Base-by-base conservation (phyloP, 768 basidiomycete genomes). In the Pleurotus platypus region DNA sequence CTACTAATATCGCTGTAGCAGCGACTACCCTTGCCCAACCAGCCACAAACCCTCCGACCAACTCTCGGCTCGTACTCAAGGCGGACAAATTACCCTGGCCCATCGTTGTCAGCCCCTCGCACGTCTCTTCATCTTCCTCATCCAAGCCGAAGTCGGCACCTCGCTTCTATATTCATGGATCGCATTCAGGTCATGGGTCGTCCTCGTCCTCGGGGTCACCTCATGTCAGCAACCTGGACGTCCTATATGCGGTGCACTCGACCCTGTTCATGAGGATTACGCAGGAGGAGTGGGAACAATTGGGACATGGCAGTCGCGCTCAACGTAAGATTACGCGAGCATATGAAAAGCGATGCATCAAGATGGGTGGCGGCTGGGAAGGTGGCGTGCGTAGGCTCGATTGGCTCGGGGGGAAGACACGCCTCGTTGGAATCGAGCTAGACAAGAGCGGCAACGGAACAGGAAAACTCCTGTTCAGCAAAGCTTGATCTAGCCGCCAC, bases 321-420 rank as follows among this genome's bases (percentile, higher is more conserved):
- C 86, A 88, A 65, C 77, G 83, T 49, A 81, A 79, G 60, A 78
- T 84, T 15, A 76, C 84, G 15, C 74, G 74, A 24, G 84, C 85
- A 35, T 89, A 87, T 62, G 82, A 87, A 66, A 76, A 77, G 60
- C 73, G 87, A 30, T 89, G 87, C 58, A 70, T 73, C 56, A 76
- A 74, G 61, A 76, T 80, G 67, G 85, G 84, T 24, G 85, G 81
- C 1, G 85, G 83, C 11, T 86, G 85, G 85, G 84, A 86, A 24
- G 76, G 77, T 16, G 87, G 87, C n/a, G 83, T 89, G 26, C 77
- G 84, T 46, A 72, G 87, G 49, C 67, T 88, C 12, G 87, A 89
- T 70, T 87, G 82, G 78, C 72, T 89, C 46, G 82, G 82, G 16
- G 76, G 79, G 30, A 86, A 84, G 64, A 85, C 82, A 30, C 70